A percentile compares a stretch with the other conserved stretches of the same genome.
Conservation (phyloP, 1,284 basidiomycete species). For the Apiotrichum porosum region DNA sequence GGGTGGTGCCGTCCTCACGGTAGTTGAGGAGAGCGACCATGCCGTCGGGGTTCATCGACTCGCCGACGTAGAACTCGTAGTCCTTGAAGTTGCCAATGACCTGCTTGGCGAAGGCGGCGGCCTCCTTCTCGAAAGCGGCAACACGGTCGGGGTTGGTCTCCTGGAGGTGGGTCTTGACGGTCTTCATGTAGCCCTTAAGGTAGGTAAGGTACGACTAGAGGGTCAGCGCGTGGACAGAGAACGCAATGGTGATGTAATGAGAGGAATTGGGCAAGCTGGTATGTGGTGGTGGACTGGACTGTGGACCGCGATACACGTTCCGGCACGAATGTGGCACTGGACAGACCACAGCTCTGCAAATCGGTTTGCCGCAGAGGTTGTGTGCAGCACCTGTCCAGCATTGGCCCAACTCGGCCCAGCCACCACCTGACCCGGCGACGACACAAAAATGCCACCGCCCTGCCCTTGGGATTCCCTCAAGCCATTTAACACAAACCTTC, state of each 20-base stretch:
- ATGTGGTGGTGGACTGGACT: no score
- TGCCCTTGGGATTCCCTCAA: no score
- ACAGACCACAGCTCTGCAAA: no score
- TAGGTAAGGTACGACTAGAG: slow-evolving; percentile 63
- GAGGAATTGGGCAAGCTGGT: no score
- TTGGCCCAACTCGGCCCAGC: no score
- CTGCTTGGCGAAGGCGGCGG: slow-evolving; percentile 75
- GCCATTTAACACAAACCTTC: slow-evolving; percentile 59
- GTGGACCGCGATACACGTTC: no score
- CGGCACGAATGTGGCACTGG: no score
- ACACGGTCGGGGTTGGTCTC: slow-evolving; percentile 65
- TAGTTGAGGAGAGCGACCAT: slow-evolving; percentile 78
- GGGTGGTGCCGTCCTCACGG: slow-evolving; percentile 58
- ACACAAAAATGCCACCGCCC: neutral
- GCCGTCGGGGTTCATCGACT: slow-evolving; percentile 78
- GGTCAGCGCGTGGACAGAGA: no score
- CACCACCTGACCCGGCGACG: no score
- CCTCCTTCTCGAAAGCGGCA: slow-evolving; percentile 76
- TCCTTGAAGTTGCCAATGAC: slow-evolving; percentile 79
- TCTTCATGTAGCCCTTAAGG: slow-evolving; percentile 90
- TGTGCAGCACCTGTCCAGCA: no score
- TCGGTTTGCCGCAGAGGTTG: no score
- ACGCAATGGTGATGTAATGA: neutral
- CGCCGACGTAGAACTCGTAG: slow-evolving; percentile 67
- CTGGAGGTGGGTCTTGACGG: slow-evolving; percentile 62